Conservation (phyloP, 2,329 filamentous ascomycete species). For the Neofusicoccum parvum region DNA sequence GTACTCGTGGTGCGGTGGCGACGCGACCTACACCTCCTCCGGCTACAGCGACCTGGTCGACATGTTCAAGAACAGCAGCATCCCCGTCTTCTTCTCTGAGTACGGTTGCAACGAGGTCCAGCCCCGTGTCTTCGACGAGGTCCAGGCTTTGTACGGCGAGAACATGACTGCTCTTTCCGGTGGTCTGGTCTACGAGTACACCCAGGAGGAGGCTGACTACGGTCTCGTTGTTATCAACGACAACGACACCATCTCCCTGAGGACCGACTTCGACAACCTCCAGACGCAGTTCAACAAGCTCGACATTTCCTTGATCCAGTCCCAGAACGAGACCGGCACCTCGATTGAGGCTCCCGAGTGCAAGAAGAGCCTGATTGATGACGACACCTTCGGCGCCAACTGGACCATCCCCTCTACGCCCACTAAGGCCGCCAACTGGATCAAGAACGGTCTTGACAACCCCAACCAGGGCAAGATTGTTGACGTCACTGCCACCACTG, state of each 20-base stretch:
- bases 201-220: conserved; percentile 66
- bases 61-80: conserved; percentile 65
- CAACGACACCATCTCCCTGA: conserved; percentile 47
- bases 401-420: conserved; percentile 68
- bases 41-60: conserved; percentile 65
- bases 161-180: conserved; percentile 75
- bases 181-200: conserved; percentile 80
- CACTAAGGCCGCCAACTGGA: conserved; percentile 68
- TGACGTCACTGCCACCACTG: conserved; percentile 57
- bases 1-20: conserved; percentile 72
- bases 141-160: conserved; percentile 69
- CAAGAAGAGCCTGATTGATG: conserved; percentile 65
- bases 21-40: conserved; percentile 64
- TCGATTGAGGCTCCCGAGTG: conserved; percentile 65
- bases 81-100: conserved; percentile 83
- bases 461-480: conserved; percentile 62
- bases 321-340: conserved; percentile 60
- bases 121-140: conserved; percentile 76
- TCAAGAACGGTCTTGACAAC: conserved; percentile 72
- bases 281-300: conserved; percentile 74
- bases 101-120: conserved; percentile 74
- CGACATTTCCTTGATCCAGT: conserved; percentile 69
- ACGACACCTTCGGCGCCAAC: conserved; percentile 64
- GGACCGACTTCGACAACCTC: conserved; percentile 64
- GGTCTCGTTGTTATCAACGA: conserved; percentile 50